Conservation (phyloP, 305 asterid genomes). For the Fraxinus ornus region DNA sequence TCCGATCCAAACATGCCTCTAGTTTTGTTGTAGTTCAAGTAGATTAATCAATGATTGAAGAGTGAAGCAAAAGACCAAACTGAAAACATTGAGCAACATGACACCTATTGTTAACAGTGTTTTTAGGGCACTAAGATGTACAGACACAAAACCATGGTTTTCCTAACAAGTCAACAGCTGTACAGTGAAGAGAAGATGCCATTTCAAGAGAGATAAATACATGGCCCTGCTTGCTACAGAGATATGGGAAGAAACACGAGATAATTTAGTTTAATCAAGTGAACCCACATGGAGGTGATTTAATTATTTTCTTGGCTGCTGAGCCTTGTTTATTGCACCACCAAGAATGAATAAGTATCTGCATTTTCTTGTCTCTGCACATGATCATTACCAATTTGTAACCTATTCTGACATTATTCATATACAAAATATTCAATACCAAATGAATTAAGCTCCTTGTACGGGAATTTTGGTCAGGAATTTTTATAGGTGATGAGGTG, state of each 20-base stretch:
- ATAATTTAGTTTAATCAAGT: conserved; percentile 34
- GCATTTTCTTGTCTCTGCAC: conserved; percentile 40
- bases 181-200: conserved; percentile 26
- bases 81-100: conserved; percentile 25
- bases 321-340: conserved; percentile 27
- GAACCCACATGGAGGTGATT: conserved; percentile 24
- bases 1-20: too few species aligned
- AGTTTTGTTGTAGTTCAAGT: background rate
- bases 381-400: conserved; percentile 34
- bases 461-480: too few species aligned
- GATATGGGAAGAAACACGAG: conserved; percentile 34
- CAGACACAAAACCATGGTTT: conserved; percentile 14
- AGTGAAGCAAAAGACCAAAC: conserved; percentile 17
- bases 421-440: background rate
- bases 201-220: conserved; percentile 17
- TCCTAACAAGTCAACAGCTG: too few species aligned
- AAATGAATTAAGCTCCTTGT: too few species aligned
- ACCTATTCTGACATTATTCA: conserved; percentile 20
- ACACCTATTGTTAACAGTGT: background rate
- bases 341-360: background rate
- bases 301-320: conserved; percentile 19
- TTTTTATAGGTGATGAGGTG: too few species aligned
- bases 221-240: conserved; percentile 15
- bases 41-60: conserved; percentile 16
- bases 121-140: background rate